phyloP scores from a whole-genome alignment of 768 basidiomycete genomes.

The Rhodotorula kratochvilovae region DNA sequence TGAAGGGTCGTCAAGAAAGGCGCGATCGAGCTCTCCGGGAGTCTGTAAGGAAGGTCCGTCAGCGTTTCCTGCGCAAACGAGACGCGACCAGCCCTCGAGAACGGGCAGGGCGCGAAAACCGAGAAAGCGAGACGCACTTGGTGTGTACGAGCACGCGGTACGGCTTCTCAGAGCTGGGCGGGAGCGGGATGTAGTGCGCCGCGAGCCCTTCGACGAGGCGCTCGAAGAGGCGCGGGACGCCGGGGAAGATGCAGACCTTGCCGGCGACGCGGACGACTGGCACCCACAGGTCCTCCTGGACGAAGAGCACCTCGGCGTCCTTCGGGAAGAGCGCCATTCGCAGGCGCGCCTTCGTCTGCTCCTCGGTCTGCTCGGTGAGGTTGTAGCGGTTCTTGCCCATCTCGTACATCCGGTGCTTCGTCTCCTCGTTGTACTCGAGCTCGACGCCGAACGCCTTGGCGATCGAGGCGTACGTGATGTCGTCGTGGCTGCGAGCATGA shows the following conservation, averaged over 20 bases:
- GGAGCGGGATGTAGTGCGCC: slow-evolving; percentile 70
- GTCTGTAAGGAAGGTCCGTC: slow-evolving; percentile 48
- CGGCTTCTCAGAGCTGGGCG: slow-evolving; percentile 67
- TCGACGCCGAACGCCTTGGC: slow-evolving; percentile 73
- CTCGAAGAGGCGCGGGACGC: slow-evolving; percentile 60
- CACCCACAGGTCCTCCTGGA: slow-evolving; percentile 71
- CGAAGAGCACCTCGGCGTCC: slow-evolving; percentile 68
- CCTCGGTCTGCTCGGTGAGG: slow-evolving; percentile 61
- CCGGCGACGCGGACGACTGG: slow-evolving; percentile 80
- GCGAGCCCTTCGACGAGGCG: slow-evolving; percentile 45
- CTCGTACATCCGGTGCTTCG: slow-evolving; percentile 61
- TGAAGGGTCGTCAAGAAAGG: slow-evolving; percentile 79
- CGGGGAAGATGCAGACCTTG: slow-evolving; percentile 86
- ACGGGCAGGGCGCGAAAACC: too few relatives aligned
- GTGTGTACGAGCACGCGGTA: slow-evolving; percentile 80
- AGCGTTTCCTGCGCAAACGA: neutral
- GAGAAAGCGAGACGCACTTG: slow-evolving; percentile 52
- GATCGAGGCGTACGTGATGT: slow-evolving; percentile 61
- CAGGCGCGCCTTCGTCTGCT: slow-evolving; percentile 69
- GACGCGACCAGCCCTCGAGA: neutral
- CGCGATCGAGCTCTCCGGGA: slow-evolving; percentile 77
- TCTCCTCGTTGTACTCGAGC: slow-evolving; percentile 71
- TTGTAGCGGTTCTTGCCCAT: slow-evolving; percentile 59
- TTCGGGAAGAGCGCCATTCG: slow-evolving; percentile 88
- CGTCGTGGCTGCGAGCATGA: neutral